Percentiles rank a stretch among this genome's conserved stretches.
phyloP scores from a whole-genome alignment of 345 rosid genomes.

The Crucihimalaya himalaica region DNA sequence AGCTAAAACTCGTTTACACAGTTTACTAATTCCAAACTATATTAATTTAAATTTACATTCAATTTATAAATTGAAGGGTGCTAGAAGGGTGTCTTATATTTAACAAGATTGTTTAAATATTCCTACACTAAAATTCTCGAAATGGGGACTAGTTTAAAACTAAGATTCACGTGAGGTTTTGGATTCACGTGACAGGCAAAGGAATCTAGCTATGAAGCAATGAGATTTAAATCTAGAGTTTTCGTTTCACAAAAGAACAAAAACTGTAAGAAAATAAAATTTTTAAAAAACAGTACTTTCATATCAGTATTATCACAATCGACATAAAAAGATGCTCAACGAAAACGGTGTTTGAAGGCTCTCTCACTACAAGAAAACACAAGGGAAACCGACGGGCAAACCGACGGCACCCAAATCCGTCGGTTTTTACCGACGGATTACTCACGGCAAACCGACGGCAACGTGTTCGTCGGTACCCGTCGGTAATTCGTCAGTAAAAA shows the following conservation, averaged over 20 bases:
- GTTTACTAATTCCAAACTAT: background rate
- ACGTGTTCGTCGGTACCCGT: too few relatives aligned
- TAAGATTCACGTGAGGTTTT: slow-evolving; percentile 37
- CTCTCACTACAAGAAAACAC: too few relatives aligned
- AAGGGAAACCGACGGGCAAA: too few relatives aligned
- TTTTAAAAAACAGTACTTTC: background rate
- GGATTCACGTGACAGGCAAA: slow-evolving; percentile 38
- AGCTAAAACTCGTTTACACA: background rate
- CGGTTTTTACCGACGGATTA: too few relatives aligned
- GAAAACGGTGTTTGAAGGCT: slow-evolving; percentile 21
- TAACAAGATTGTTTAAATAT: background rate
- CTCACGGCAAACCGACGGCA: too few relatives aligned
- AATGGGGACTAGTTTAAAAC: slow-evolving; percentile 18
- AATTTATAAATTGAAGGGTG: background rate
- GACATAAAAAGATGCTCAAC: slow-evolving; percentile 34
- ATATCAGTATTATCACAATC: slow-evolving; percentile 1
- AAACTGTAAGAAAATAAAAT: background rate
- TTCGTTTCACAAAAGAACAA: slow-evolving; percentile 27
- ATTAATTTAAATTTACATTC: background rate
- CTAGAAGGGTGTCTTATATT: background rate
- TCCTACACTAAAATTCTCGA: slow-evolving; percentile 12
- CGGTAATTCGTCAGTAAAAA: too few relatives aligned
- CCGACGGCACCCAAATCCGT: too few relatives aligned
- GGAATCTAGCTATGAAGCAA: slow-evolving; percentile 36
- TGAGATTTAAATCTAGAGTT: slow-evolving; percentile 35